These are phyloP conservation scores for Amanita pseudoporphyria DNA, from an alignment of 768 basidiomycete species.

Conservation along the genomic window DNA sequence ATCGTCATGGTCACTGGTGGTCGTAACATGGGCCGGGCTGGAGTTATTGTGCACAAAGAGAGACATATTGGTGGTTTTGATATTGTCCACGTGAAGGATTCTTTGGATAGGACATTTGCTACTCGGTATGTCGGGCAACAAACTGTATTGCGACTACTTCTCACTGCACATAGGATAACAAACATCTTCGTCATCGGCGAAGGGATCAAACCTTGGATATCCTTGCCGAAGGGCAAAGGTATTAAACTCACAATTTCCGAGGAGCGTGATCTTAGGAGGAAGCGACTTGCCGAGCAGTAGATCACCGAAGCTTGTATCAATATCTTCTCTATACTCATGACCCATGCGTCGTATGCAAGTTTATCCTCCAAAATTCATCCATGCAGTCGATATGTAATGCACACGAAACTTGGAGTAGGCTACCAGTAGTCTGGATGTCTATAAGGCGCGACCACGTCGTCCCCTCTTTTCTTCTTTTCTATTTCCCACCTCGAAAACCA, in stretches of 20 bases:
- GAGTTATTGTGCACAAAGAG: conserved; percentile 93
- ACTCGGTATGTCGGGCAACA: conserved; percentile 62
- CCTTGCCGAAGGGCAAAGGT: conserved; percentile 95
- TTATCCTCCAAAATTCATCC: conserved; percentile 16
- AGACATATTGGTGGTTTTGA: conserved; percentile 98
- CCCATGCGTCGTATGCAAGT: conserved; percentile 32
- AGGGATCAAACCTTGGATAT: conserved; percentile 93
- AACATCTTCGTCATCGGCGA: conserved; percentile 99
- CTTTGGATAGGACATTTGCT: conserved; percentile 91
- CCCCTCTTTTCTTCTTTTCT: conserved; percentile 55
- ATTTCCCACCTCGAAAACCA: conserved; percentile 89
- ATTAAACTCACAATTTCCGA: conserved; percentile 95
- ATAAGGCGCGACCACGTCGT: conserved; percentile 26
- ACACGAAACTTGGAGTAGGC: conserved; percentile 6
- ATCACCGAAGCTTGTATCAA: conserved; percentile 12
- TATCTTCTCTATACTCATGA: conserved; percentile 18
- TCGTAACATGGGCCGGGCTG: conserved; percentile 98
- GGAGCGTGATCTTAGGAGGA: conserved; percentile 90
- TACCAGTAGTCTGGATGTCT: conserved; percentile 43
- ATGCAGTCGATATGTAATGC: neutral
- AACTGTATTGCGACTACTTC: neutral
- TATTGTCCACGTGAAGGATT: conserved; percentile 96
- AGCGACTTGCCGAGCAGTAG: conserved; percentile 62
- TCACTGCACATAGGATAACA: conserved; percentile 49
- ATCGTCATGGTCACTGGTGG: conserved; percentile 97